phyloP scores from a whole-genome alignment of 2,329 filamentous ascomycete genomes.

The Zasmidium citrigriseum region DNA sequence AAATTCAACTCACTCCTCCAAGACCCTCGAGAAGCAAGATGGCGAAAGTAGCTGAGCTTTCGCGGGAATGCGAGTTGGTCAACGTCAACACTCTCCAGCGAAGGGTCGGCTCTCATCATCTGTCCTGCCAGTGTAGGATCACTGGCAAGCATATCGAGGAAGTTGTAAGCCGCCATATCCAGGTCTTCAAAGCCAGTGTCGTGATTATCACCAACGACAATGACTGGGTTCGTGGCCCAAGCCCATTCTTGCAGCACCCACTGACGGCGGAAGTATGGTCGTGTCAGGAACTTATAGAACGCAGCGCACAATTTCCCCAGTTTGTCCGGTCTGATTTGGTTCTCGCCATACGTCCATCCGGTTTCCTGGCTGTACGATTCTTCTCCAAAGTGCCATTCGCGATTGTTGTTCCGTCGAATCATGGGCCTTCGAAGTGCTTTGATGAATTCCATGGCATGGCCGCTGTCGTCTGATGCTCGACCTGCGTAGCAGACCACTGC shows the following conservation, averaged over 20 bases:
- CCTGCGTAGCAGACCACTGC: slow-evolving; percentile 6
- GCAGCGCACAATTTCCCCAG: slow-evolving; percentile 2
- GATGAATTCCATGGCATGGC: slow-evolving; percentile 8
- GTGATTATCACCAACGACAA: not conserved
- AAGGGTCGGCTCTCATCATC: slow-evolving; percentile 3
- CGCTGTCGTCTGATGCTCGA: slow-evolving; percentile 9
- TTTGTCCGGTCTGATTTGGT: not conserved
- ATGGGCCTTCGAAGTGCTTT: slow-evolving; percentile 8
- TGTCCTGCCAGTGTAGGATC: slow-evolving; percentile 4
- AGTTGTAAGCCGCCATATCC: slow-evolving; percentile 9
- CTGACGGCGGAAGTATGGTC: slow-evolving; percentile 5
- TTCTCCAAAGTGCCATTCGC: slow-evolving; percentile 15
- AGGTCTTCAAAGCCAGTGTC: slow-evolving; percentile 4
- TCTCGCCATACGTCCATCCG: slow-evolving; percentile 4
- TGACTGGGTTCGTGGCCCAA: slow-evolving; percentile 4
- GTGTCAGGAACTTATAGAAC: slow-evolving; percentile 6
- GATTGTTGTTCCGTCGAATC: slow-evolving; percentile 8
- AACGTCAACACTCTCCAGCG: slow-evolving; percentile 2
- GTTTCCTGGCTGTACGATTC: not conserved
- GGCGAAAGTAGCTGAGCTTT: slow-evolving; percentile 16
- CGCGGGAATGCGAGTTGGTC: slow-evolving; percentile 6
- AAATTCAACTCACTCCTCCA: not conserved
- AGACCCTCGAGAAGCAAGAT: slow-evolving; percentile 2
- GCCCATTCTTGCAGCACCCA: slow-evolving; percentile 9
- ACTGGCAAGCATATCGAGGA: slow-evolving; percentile 7